phyloP scores from a whole-genome alignment of 2,329 filamentous ascomycete species.

The Endothia cerciana region DNA sequence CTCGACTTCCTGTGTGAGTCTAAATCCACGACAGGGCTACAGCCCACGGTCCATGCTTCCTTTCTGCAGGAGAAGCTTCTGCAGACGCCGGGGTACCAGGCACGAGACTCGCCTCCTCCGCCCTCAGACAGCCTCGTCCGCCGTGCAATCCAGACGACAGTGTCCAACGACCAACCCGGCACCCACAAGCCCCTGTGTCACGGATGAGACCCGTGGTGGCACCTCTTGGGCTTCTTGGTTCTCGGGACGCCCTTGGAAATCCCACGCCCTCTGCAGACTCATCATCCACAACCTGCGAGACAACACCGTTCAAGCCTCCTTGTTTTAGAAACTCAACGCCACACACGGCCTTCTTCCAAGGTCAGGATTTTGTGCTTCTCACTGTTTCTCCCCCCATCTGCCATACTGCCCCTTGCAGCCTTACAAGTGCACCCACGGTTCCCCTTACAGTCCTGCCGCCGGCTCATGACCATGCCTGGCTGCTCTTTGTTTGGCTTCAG shows the following conservation, averaged over 20 bases:
- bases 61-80: slow-evolving; percentile 22
- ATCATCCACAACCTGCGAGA: slow-evolving; percentile 18
- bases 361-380: slow-evolving; percentile 19
- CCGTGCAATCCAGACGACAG: neutral
- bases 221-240: slow-evolving; percentile 14
- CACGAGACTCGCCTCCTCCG: slow-evolving; percentile 8
- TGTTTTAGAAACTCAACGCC: slow-evolving; percentile 20
- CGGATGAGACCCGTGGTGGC: slow-evolving; percentile 15
- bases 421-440: slow-evolving; percentile 17
- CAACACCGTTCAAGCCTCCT: slow-evolving; percentile 2
- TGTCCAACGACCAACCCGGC: slow-evolving; percentile 21
- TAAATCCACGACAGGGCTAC: slow-evolving; percentile 19
- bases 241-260: slow-evolving; percentile 13
- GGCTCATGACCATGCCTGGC: neutral
- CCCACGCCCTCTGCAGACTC: slow-evolving; percentile 23
- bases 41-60: slow-evolving; percentile 22
- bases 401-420: too few relatives aligned
- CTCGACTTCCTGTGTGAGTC: slow-evolving; percentile 19
- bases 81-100: slow-evolving; percentile 18
- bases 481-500: neutral
- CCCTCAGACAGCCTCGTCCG: neutral
- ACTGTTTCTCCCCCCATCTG: neutral
- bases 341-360: slow-evolving; percentile 2
- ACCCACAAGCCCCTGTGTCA: slow-evolving; percentile 16
- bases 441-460: neutral